Conservation (phyloP, 2,329 filamentous ascomycete species). For the Alternaria longipes region DNA sequence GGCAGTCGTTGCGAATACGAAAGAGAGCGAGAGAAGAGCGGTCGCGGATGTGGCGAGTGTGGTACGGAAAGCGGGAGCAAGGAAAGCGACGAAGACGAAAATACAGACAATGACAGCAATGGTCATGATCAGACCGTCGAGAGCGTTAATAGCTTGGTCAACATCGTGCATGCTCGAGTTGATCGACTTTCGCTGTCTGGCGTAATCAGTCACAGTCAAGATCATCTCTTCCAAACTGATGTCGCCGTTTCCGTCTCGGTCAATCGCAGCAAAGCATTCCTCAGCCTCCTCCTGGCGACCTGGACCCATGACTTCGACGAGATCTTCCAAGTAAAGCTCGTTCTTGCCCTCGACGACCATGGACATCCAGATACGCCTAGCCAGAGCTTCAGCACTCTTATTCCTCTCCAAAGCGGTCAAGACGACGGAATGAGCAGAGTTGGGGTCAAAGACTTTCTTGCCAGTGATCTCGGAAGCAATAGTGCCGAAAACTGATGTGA, state of each 20-base stretch:
- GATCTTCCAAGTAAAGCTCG: constrained; percentile 78
- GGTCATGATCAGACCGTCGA: constrained; percentile 85
- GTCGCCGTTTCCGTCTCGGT: constrained; percentile 90
- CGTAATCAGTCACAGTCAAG: constrained; percentile 82
- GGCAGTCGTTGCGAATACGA: constrained; percentile 89
- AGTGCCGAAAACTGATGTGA: constrained; percentile 92
- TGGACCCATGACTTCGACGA: constrained; percentile 84
- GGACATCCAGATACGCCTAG: constrained; percentile 97
- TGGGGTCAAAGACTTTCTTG: constrained; percentile 93
- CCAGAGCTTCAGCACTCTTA: constrained; percentile 86
- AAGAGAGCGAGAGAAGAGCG: constrained; percentile 91
- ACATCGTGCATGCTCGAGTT: constrained; percentile 96
- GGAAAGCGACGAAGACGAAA: constrained; percentile 88
- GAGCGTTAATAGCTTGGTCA: constrained; percentile 88
- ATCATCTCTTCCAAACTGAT: constrained; percentile 97
- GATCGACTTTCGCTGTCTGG: constrained; percentile 87
- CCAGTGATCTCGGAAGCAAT: constrained; percentile 94
- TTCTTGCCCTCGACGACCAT: constrained; percentile 92
- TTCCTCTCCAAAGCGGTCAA: constrained; percentile 87
- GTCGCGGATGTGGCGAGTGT: constrained; percentile 91
- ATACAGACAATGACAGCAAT: constrained; percentile 82
- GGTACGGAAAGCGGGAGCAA: constrained; percentile 84
- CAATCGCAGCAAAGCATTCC: constrained; percentile 82
- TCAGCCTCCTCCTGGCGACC: constrained; percentile 80
- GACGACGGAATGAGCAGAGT: constrained; percentile 88